These are phyloP conservation scores for Pythium folliculosum DNA, from an alignment of 352 stramenopile species.

Conservation along the genomic window DNA sequence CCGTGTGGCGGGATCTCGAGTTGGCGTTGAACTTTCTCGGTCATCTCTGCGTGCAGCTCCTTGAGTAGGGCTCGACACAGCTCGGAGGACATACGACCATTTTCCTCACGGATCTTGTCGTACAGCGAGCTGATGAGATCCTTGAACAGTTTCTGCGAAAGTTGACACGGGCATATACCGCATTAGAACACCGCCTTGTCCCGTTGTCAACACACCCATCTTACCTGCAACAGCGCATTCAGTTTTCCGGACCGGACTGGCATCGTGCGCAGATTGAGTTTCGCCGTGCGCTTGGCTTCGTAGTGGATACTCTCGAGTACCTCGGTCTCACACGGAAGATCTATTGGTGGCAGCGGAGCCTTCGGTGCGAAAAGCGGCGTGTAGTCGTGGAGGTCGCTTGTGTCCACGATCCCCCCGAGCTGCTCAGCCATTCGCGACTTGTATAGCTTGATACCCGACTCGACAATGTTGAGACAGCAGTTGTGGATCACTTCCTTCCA, in stretches of 20 bases:
- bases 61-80: constrained; percentile 58
- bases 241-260: constrained; percentile 68
- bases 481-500: constrained; percentile 84
- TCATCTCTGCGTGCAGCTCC: constrained; percentile 64
- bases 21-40: constrained; percentile 54
- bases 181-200: no score
- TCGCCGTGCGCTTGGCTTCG: constrained; percentile 52
- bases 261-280: constrained; percentile 60
- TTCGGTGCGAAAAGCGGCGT: constrained; percentile 41
- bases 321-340: constrained; percentile 65
- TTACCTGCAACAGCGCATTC: constrained; percentile 58
- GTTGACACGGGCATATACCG: no score
- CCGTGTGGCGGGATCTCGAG: constrained; percentile 43
- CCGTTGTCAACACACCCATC: no score
- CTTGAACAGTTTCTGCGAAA: constrained; percentile 74
- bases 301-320: constrained; percentile 52
- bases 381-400: constrained; percentile 62
- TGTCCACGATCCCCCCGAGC: constrained; percentile 67
- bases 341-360: constrained; percentile 35
- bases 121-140: constrained; percentile 73
- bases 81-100: constrained; percentile 63
- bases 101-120: constrained; percentile 68
- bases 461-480: constrained; percentile 79
- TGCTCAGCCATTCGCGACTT: constrained; percentile 74
- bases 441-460: constrained; percentile 80